phyloP scores from a whole-genome alignment of 1,284 basidiomycete genomes.

The Laetiporus sulphureus region DNA sequence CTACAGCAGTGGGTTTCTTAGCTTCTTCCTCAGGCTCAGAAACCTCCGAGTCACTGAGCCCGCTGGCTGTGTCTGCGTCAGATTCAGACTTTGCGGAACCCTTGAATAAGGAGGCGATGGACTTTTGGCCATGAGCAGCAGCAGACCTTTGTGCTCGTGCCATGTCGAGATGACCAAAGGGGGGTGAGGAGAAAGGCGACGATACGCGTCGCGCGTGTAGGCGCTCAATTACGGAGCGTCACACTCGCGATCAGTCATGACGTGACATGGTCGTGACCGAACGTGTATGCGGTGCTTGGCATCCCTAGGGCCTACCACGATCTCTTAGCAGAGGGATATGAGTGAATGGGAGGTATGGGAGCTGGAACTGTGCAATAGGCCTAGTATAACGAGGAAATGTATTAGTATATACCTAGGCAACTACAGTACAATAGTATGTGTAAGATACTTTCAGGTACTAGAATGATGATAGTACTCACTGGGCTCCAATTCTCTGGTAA shows the following conservation, averaged over 20 bases:
- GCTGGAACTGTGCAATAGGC: too few species aligned
- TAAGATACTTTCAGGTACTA: too few species aligned
- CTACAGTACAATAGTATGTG: too few species aligned
- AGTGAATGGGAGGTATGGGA: too few species aligned
- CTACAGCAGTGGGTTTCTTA: constrained; percentile 14
- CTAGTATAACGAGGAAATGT: too few species aligned
- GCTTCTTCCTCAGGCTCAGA: constrained; percentile 5
- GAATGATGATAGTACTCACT: too few species aligned
- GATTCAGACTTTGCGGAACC: constrained; percentile 24
- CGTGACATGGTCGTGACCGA: background rate
- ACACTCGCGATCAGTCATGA: background rate
- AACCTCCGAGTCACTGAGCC: constrained; percentile 12
- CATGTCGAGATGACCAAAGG: constrained; percentile 34
- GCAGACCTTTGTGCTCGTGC: constrained; percentile 32
- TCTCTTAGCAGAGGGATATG: too few species aligned
- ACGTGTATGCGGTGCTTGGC: too few species aligned
- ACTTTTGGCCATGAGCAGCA: constrained; percentile 39
- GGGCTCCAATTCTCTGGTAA: too few species aligned
- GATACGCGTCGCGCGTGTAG: constrained; percentile 6
- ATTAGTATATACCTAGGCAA: too few species aligned
- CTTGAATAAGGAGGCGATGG: constrained; percentile 49
- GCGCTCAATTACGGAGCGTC: constrained; percentile 12
- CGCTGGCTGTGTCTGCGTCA: too few species aligned
- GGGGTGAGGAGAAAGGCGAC: constrained; percentile 4
- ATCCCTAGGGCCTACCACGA: too few species aligned